Evolutionary conservation across 2,329 filamentous ascomycete species (phyloP), one percentile per base, ranked within the genome.

Genomic region (Chrysoporthe austroafricana): DNA sequence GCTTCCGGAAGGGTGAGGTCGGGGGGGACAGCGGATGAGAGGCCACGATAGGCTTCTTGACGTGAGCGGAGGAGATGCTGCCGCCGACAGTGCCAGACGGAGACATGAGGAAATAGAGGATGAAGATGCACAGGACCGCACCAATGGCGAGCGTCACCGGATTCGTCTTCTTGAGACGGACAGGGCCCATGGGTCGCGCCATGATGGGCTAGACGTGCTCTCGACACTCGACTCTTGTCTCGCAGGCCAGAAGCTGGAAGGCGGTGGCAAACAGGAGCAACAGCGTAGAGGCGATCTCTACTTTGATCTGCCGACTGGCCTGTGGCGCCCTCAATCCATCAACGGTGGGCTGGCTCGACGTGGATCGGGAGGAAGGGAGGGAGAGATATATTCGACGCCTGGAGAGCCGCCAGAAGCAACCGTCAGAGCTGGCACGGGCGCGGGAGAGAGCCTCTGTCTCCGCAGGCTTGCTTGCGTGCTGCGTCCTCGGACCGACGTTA

Each of bases 141-240:
- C 92, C 92, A 72, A 96, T 84, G 73, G 90, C 78, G 71, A 95
- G 82, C 65, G 91, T 95, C 76, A 91, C 85, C 71, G 92, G 90
- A 80, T 89, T 96, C 77, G 90, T 88, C 82, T 91, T 91, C 82
- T 92, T 92, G 77, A 95, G 86, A 81, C 92, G 91, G 73, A 87
- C 85, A 73, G 86, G 83, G 75, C 87, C 86, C 83, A 89, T 83
- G 77, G 85, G 81, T 77, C 85, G 83, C 76, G 84, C 83, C 85
- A 86, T 86, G 60, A 46, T 78, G 78, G 71, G 67, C 71, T 57
- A 70, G 72, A 63, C 67, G 67, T 43, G 32, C 7, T 32, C 50
- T 54, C 39, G 26, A 26, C 39, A 14, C 50, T 36, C 2, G 42
- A 26, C 59, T 46, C 60, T 48, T 65, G 68, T 67, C 66, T 69